Percentiles rank a stretch among this genome's conserved stretches.
These are phyloP conservation scores for Calonectria pseudoreteaudii DNA, from an alignment of 2,329 filamentous ascomycete species.

Conservation along the genomic window DNA sequence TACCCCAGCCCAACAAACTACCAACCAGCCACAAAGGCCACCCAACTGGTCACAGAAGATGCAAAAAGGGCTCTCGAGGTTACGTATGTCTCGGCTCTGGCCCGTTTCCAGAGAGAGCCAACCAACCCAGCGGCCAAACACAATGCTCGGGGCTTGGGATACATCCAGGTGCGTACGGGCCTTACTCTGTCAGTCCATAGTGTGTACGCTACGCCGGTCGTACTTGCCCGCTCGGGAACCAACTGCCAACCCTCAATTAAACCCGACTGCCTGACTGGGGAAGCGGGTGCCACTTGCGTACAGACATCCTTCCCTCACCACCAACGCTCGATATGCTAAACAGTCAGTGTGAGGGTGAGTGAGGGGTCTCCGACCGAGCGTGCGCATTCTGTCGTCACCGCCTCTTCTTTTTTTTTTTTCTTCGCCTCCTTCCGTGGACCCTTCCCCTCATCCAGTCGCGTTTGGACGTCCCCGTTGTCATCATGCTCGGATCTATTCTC, in stretches of 20 bases:
- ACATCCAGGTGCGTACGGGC: neutral
- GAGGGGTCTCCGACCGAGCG: neutral
- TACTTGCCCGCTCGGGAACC: neutral
- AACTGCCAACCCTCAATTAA: constrained; percentile 8
- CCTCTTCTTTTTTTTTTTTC: constrained; percentile 17
- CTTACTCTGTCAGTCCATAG: neutral
- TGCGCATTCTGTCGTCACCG: constrained; percentile 21
- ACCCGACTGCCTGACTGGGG: constrained; percentile 6
- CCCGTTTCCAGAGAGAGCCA: neutral
- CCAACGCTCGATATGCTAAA: neutral
- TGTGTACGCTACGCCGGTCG: neutral
- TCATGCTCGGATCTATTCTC: constrained; percentile 17
- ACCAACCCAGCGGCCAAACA: neutral
- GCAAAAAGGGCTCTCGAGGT: neutral
- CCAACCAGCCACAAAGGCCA: neutral
- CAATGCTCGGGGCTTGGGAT: neutral
- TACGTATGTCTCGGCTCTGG: constrained; percentile 10
- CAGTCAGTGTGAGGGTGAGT: neutral
- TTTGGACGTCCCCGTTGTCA: constrained; percentile 7
- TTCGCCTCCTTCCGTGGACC: neutral
- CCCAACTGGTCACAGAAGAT: neutral
- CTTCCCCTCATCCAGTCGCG: neutral
- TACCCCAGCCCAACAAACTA: neutral
- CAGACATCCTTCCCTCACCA: neutral
- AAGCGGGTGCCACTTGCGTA: neutral